Evolutionary conservation across 495 filamentous ascomycete genomes (phyloP), one percentile per base, ranked within the genome.

Genomic region (Trichoderma orchidacearum): DNA sequence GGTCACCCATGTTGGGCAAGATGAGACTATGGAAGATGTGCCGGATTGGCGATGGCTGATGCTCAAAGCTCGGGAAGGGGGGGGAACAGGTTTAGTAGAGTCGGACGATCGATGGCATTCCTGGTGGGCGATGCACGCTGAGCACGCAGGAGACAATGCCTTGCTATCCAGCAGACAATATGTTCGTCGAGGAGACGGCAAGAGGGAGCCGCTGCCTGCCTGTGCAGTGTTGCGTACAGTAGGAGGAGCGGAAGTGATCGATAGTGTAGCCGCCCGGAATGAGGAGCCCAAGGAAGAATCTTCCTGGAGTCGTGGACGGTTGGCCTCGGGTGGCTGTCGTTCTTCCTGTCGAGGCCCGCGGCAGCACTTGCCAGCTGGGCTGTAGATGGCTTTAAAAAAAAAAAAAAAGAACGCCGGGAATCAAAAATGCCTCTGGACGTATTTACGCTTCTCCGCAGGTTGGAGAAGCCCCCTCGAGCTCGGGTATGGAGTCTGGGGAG

Each of bases 1-100:
- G 70, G 70, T 94, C 91, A 60, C 86, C 77, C 90, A 95, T 95
- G 73, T 64, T 38, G 41, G 32, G 30, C 17, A 15, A 53, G 23
- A 51, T 12, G n/a, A 17, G 8, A 17, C 5, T 15, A 41, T 41
- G 36, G 41, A 48, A 25, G 11, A 48, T 25, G 21, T 25, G 2
- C 8, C 27, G 41, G 21, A 48, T 27, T 27, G 41, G 41, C 21
- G 41, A 28, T 8, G 41, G 5, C n/a, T 27, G 18, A 23, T 27
- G 5, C 32, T 6, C 41, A 25, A 25, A 13, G 13, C 36, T 15
- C 36, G n/a, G 36, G 21, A 23, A 18, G 41, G 15, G 3, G 8
- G 41, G 23, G 9, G 41, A 48, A 13, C 8, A 48, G 21, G 41
- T 6, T 1, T 2, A 6, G 3, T 1, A 11, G 11, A n/a, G n/a